Conservation (phyloP, 352 stramenopile genomes). For the Pythium insidiosum region DNA sequence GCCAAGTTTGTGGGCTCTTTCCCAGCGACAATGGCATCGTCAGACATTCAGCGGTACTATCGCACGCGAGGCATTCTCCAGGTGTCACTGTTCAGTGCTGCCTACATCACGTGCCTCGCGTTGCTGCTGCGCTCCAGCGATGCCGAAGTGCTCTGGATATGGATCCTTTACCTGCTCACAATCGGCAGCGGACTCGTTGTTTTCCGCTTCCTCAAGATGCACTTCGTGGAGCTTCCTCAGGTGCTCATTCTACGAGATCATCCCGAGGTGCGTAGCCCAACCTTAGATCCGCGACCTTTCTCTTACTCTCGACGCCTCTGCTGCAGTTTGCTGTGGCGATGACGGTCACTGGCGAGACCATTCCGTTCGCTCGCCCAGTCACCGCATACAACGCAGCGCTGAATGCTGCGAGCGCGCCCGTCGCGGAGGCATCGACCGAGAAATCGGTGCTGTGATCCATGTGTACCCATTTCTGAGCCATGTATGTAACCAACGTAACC, state of each 20-base stretch:
- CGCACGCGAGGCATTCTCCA: slow-evolving; percentile 28
- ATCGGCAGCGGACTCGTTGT: slow-evolving; percentile 55
- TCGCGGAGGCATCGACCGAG: slow-evolving; percentile 7
- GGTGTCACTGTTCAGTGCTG: slow-evolving; percentile 31
- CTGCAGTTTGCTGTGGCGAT: slow-evolving; percentile 43
- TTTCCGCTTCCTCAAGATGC: slow-evolving; percentile 62
- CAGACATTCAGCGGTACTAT: slow-evolving; percentile 49
- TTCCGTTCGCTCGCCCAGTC: slow-evolving; percentile 55
- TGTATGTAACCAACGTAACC: too few species aligned
- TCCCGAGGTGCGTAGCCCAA: slow-evolving; percentile 33
- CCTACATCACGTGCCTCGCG: slow-evolving; percentile 28
- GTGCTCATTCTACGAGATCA: slow-evolving; percentile 52
- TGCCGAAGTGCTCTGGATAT: slow-evolving; percentile 29
- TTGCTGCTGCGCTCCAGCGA: slow-evolving; percentile 28
- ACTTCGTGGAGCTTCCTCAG: slow-evolving; percentile 64
- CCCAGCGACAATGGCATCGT: slow-evolving; percentile 27
- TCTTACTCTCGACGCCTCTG: background rate
- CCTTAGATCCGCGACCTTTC: background rate
- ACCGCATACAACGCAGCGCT: slow-evolving; percentile 26
- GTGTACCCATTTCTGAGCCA: too few species aligned
- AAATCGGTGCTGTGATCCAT: slow-evolving; percentile 16
- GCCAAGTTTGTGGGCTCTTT: slow-evolving; percentile 60
- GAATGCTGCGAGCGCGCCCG: background rate
- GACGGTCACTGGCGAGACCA: slow-evolving; percentile 25
- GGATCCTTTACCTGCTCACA: slow-evolving; percentile 48